Base-by-base conservation (phyloP, 2,329 filamentous ascomycete species). In the Tolypocladium pustulatum region DNA sequence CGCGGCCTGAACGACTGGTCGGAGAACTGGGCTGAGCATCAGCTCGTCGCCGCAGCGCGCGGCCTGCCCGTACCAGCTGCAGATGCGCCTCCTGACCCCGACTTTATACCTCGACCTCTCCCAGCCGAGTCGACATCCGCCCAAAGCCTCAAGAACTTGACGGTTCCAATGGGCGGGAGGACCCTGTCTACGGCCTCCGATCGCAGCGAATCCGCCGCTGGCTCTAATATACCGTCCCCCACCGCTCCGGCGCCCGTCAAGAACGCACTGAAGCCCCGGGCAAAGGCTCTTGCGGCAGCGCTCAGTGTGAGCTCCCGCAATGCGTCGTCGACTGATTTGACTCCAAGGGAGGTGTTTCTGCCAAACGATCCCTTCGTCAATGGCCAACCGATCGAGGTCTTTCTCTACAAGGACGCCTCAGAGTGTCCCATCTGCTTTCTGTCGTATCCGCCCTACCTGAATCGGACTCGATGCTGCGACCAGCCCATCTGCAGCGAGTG, bases 361-460 rank as follows among this genome's bases (percentile, higher is more conserved):
- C 88, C 91, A 0, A 81, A 86, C 61, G 91, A 97, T 65, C 89
- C 90, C 0, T 93, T 89, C 66, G 89, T 97, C 52, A 96, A 97
- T 65, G 93, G 94, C n/a, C 91, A 96, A 65, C 89, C 89, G 0
- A 80, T 97, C 53, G 94, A 97, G 73, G 93, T 92, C 1, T 93
- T 90, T 64, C 77, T 99, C 1, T 99, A 99, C 78, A 96, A 96
- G 71, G 86, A 96, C 64, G 88, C 91, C 4, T 76, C 79, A 8
- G 94, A 99, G 70, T 99, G 94, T 67, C 93, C 94, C 6, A 96
- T 99, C 62, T 99, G 94, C 76, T 96, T 97, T 71, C 79, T 97
- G 57, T 95, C 91, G 66, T 99, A 97, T 65, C 94, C 94, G 0
- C 91, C 91, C 4, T 95, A 95, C 69, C 80, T 99, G 36, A 99